Base-by-base conservation (phyloP, 345 rosid species). In the Hibiscus syriacus region DNA sequence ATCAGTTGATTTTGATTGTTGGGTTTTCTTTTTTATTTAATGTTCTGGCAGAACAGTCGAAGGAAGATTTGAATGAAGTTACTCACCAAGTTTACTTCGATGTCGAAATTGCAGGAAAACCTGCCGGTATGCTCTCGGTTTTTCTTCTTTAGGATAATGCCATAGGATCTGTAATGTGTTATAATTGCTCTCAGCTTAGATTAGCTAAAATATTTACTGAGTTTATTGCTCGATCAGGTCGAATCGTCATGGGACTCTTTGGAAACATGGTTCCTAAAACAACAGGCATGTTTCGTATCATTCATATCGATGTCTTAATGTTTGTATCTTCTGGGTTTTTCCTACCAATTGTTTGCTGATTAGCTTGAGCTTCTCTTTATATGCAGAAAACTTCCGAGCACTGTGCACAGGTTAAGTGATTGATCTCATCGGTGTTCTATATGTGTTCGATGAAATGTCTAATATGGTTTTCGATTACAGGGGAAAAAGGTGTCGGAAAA, bases 381-480 rank as follows among this genome's bases (percentile, higher is more conserved):
- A 73, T 82, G 83, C 93, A 94, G 98, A 94, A 72, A 92, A 94
- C 70, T 94, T 94, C 90, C 83, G 99, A 65, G 96, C 99, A 48
- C 63, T 94, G 16, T 94, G 99, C 81, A 94, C 98, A 12, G 98
- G 98, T 94, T 7, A 77, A 72, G 41, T 3, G n/a, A 17, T 8
- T 60, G 49, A 27, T 73, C 56, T 48, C 25, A 19, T 43, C 17
- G 39, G 8, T 7, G 39, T 36, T 11, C 8, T 36, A 2, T 7
- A 36, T 36, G 39, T 2, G 39, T 36, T 36, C 39, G 39, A 36
- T 36, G 0, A 36, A 36, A 36, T 36, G 39, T 11, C 39, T 36
- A 11, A 36, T 17, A 20, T 19, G 66, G 46, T 20, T 53, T 57
- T 38, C 23, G 20, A 39, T 71, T 73, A 25, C 84, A 91, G 98